Conservation (phyloP, 352 stramenopile genomes). For the Globisporangium alternatum region DNA sequence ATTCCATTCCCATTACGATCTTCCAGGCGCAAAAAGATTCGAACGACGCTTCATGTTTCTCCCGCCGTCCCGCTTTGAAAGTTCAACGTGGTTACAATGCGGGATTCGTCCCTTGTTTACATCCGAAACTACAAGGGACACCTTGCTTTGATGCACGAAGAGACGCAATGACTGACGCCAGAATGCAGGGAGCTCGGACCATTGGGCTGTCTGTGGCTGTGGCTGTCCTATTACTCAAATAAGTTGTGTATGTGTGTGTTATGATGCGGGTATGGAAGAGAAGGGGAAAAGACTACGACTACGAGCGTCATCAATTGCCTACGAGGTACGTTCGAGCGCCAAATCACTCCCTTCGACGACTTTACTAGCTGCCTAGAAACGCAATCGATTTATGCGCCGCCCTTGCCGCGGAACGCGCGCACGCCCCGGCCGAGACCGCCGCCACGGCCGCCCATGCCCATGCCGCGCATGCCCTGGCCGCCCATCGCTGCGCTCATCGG, state of each 20-base stretch:
- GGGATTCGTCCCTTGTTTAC: not conserved
- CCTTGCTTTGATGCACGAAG: not conserved
- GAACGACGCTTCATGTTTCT: conserved; percentile 7
- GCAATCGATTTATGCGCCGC: conserved; percentile 54
- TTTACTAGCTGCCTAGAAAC: conserved; percentile 1
- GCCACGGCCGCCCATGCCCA: conserved; percentile 72
- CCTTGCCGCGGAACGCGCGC: conserved; percentile 73
- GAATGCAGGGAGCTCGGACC: too few species aligned
- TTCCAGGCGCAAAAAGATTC: not conserved
- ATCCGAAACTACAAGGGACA: not conserved
- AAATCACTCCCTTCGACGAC: not conserved
- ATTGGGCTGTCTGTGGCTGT: not conserved
- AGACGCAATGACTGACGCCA: not conserved
- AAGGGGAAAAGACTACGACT: conserved; percentile 1
- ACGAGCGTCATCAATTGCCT: not conserved
- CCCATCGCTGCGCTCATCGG: conserved; percentile 91
- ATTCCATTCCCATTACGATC: not conserved
- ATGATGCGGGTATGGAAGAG: not conserved
- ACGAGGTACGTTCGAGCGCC: not conserved
- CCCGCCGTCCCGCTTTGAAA: not conserved
- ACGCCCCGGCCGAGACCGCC: conserved; percentile 76
- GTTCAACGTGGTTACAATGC: not conserved
- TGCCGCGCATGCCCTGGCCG: conserved; percentile 88
- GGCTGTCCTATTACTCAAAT: conserved; percentile 12
- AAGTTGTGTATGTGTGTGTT: conserved; percentile 8